Conservation (phyloP, 208 protist species). For the Leishmania gerbilli region DNA sequence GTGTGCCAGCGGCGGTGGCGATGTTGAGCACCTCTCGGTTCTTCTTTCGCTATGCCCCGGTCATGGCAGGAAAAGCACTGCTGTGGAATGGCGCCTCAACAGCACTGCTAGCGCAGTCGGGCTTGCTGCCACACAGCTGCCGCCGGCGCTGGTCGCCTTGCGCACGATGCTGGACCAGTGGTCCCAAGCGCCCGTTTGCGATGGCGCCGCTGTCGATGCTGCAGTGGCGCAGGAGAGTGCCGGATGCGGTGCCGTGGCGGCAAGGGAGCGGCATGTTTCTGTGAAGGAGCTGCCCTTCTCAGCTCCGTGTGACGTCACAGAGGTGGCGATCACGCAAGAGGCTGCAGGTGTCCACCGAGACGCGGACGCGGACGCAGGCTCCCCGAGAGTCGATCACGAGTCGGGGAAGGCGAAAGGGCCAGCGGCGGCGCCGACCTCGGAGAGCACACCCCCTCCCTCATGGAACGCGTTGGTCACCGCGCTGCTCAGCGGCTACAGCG, state of each 20-base stretch:
- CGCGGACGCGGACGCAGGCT: neutral
- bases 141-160: slow-evolving; percentile 9
- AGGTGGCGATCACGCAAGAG: neutral
- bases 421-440: neutral
- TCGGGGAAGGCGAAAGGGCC: neutral
- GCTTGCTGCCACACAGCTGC: neutral
- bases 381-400: neutral
- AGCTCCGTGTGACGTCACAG: neutral
- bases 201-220: neutral
- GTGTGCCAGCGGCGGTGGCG: slow-evolving; percentile 11
- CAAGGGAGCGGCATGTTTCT: neutral
- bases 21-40: neutral
- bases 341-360: neutral
- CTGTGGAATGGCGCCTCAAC: neutral
- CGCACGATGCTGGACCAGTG: slow-evolving; percentile 6
- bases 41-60: slow-evolving; percentile 1
- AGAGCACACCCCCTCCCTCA: neutral
- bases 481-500: slow-evolving; percentile 11
- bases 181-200: neutral
- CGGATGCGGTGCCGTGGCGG: neutral
- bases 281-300: neutral
- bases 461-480: slow-evolving; percentile 18
- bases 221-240: neutral
- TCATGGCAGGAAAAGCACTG: neutral
- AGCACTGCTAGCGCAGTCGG: neutral